Evolutionary conservation across 495 filamentous ascomycete genomes (phyloP), one percentile per base, ranked within the genome.

Genomic region (Aeminium ludgeri): DNA sequence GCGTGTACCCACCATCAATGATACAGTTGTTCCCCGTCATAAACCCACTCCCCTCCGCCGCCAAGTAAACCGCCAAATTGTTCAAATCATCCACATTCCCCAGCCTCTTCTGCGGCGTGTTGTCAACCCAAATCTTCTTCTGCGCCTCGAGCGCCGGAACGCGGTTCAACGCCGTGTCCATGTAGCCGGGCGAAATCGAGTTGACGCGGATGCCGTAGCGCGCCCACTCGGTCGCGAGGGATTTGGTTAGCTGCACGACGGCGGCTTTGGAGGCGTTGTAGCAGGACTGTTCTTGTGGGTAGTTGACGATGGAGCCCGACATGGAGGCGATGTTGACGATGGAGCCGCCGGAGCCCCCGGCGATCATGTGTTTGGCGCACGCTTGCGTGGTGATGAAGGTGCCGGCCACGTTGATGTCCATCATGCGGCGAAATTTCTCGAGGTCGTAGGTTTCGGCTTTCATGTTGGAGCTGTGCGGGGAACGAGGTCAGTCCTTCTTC

Each of bases 261-360:
- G 70, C 80, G 11, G 78, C 80, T 68, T 84, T 85, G 53, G 77
- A 82, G 28, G 79, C 75, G 52, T 82, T 84, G 66, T 84, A 85
- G 61, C 74, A 77, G 8, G 67, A 74, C 58, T 84, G 80, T 55
- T 81, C 73, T 55, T 84, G 80, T 1, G 80, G 79, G 54, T 73
- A 79, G 69, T 83, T 85, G 63, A 83, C 80, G 50, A 84, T 73
- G 46, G 65, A 65, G 50, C 79, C 80, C 25, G 75, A 79, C 80
- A 85, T 85, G 50, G 77, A 82, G 30, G 77, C 77, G 36, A 82
- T 72, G 39, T 80, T 70, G 50, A 83, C 65, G 52, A 84, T 78
- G 34, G 71, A 75, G 39, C 56, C 55, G n/a, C 50, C 45, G 19
- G 34, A 45, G 16, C 48, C 41, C 28, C 42, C 18, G 13, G 34